Evolutionary conservation across 1,284 basidiomycete species (phyloP), one percentile per base, ranked within the genome.

Genomic region (Sporisorium iseilematis-ciliati): DNA sequence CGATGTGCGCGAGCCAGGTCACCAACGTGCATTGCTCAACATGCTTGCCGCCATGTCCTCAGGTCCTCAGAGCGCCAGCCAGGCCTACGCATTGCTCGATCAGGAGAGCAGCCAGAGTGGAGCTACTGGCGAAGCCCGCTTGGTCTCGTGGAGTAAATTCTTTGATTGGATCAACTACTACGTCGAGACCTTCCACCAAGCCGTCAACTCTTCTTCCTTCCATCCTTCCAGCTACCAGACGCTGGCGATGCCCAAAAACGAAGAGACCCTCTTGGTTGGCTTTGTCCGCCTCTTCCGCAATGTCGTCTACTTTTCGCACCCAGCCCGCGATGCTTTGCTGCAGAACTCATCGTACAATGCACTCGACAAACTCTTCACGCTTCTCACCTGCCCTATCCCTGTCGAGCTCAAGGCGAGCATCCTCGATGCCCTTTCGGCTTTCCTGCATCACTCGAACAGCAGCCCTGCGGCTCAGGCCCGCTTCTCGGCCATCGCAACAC

Each of bases 361-460:
- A 0, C 89, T 97, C 91, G 4, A 89, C 95, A 42, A 89, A 93
- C 70, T 93, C 92, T 85, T 84, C 48, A 66, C 65, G 26, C 75
- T 85, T 10, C 79, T 82, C 46, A 74, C 78, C 20, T 82, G 79
- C 51, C 79, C 76, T 1, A 72, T 26, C 88, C 92, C 93, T 0
- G 87, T 96, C n/a, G 94, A 97, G 80, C 89, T 98, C 59, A 97
- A 97, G 81, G 94, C 94, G 0, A 90, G 91, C 1, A 87, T 97
- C 1, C 91, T 97, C 65, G 90, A 93, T 40, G 91, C 93, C 0
- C 88, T 97, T 6, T 89, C 93, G 0, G 91, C 94, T 0, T 97
- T 98, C 86, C 81, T 86, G 0, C 82, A 74, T 23, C 57, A 70
- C 45, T 53, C 59, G 31, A 41, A 40, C 33, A 48, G 45, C 62